Evolutionary conservation across 306 rosid species (phyloP).

Genomic region (Inga laurina): DNA sequence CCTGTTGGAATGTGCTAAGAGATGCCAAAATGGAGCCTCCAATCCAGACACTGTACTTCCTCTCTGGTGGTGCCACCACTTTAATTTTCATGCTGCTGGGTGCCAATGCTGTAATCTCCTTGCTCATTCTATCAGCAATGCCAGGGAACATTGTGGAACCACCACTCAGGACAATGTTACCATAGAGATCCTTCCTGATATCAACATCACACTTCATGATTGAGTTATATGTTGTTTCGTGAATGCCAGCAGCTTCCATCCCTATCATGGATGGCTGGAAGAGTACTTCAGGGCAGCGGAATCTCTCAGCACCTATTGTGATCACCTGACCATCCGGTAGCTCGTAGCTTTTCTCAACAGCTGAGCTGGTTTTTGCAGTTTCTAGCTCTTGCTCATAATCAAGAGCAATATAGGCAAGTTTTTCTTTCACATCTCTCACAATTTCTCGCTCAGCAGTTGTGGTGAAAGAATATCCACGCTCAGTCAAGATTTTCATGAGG

Average conservation of each 20-base stretch:
- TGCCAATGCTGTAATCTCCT: slow-evolving; percentile 58
- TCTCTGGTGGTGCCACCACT: slow-evolving; percentile 61
- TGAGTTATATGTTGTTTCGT: slow-evolving; percentile 53
- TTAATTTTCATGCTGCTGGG: slow-evolving; percentile 59
- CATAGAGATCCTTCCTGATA: slow-evolving; percentile 58
- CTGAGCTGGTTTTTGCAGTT: slow-evolving; percentile 72
- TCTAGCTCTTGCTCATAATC: slow-evolving; percentile 80
- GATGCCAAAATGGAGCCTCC: slow-evolving; percentile 65
- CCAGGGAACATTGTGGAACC: slow-evolving; percentile 65
- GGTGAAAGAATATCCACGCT: slow-evolving; percentile 84
- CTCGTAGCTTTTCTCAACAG: slow-evolving; percentile 83
- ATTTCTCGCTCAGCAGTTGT: slow-evolving; percentile 86
- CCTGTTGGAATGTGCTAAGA: slow-evolving; percentile 66
- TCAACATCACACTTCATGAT: slow-evolving; percentile 62
- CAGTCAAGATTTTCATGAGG: slow-evolving; percentile 77
- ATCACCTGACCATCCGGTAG: slow-evolving; percentile 59
- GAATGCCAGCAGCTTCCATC: slow-evolving; percentile 57
- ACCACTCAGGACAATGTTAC: slow-evolving; percentile 63
- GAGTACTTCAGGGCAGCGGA: slow-evolving; percentile 57
- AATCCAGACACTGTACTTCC: slow-evolving; percentile 64
- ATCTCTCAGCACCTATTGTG: slow-evolving; percentile 56
- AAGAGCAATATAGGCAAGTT: slow-evolving; percentile 71
- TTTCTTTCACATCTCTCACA: slow-evolving; percentile 72
- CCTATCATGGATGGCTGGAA: slow-evolving; percentile 63
- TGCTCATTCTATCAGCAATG: slow-evolving; percentile 63